Base-by-base conservation (phyloP, 176 grass and related monocot genomes). In the Hyparrhenia diplandra region DNA sequence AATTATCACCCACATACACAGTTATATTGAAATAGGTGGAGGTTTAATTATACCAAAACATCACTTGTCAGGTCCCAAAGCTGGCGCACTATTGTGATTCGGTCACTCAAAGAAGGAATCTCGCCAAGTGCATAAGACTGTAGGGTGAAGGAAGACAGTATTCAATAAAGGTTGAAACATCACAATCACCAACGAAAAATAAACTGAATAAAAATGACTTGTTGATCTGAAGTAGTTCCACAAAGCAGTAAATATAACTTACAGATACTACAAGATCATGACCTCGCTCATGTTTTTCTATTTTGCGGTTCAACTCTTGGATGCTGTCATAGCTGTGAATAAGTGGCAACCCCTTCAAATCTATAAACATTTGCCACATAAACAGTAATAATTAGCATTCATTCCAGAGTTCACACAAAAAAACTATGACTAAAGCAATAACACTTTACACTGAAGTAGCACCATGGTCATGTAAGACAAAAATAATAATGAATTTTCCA, bases 41-140 rank as follows among this genome's bases (percentile, higher is more conserved):
- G 3, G 32, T 55, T 27, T 9, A 11, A 65, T 35, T 71, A 85
- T 98, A 98, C 95, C 95, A 98, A 83, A 80, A 91, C 90, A 93
- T 98, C 96, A 13, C 76, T 70, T 84, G 96, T 98, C 51, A 98
- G 96, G 74, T 95, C 88, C 95, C 92, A 98, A 87, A 98, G 96
- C 78, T 98, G 96, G 39, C 96, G 83, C 40, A 95, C 81, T 59
- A 95, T 89, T 34, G 92, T 98, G 69, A 98, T 98, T 23, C 96
- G 81, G 55, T 98, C 96, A 54, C 70, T 93, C 67, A 95, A 82
- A 45, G 92, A 95, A 76, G 96, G 92, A 93, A 95, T 95, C 90
- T 98, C 96, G 17, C 96, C 96, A 79, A 98, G 88, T 59, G 96
- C 96, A 14, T 98, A 98, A 61, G 96, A 95, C 96, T 98, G 35